These are phyloP conservation scores for Phytophthora pinifolia DNA, from an alignment of 352 stramenopile genomes.

Conservation along the genomic window DNA sequence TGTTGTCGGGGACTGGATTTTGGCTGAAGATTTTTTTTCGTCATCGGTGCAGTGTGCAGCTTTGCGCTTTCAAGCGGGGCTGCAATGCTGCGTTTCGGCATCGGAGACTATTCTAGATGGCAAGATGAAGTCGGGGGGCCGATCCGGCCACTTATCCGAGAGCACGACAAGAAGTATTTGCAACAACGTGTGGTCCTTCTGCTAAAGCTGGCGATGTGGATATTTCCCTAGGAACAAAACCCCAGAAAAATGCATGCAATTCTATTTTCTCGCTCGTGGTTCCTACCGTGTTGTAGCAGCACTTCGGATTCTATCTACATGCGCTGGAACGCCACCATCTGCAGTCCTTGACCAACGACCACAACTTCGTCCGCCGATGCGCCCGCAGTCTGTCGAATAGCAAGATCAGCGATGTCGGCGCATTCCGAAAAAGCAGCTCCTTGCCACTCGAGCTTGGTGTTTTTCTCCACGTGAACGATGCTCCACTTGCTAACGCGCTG, in stretches of 20 bases:
- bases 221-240: conserved; percentile 34
- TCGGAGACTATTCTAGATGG: conserved; percentile 5
- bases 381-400: conserved; percentile 24
- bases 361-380: conserved; percentile 36
- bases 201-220: conserved; percentile 38
- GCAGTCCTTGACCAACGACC: conserved; percentile 79
- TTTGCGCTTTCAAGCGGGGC: conserved; percentile 8
- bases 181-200: conserved; percentile 31
- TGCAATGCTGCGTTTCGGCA: conserved; percentile 8
- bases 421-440: conserved; percentile 72
- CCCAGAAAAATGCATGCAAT: conserved; percentile 40
- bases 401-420: conserved; percentile 76
- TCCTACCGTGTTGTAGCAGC: not conserved
- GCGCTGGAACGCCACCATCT: conserved; percentile 52
- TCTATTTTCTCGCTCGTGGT: conserved; percentile 28
- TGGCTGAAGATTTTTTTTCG: conserved; percentile 35
- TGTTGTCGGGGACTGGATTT: conserved; percentile 33
- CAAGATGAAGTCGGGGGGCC: conserved; percentile 7
- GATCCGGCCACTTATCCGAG: conserved; percentile 5
- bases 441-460: conserved; percentile 44
- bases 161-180: conserved; percentile 33
- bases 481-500: conserved; percentile 80
- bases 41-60: conserved; percentile 15
- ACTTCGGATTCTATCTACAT: not conserved
- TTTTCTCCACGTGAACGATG: conserved; percentile 18